Evolutionary conservation across 257 asterid species (phyloP).

Genomic region (Gentiana straminea): DNA sequence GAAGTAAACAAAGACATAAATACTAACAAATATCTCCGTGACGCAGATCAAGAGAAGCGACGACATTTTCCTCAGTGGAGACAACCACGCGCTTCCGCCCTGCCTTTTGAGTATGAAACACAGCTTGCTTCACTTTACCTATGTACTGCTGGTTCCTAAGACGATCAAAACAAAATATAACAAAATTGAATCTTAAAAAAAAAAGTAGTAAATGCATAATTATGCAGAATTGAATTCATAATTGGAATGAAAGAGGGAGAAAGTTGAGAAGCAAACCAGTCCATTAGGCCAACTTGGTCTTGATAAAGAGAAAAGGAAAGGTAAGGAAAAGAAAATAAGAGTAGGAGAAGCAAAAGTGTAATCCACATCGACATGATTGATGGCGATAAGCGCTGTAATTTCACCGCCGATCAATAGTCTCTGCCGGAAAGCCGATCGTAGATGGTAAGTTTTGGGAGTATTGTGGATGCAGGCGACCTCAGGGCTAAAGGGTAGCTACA

Average conservation of each 20-base stretch:
- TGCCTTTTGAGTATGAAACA: constrained; percentile 90
- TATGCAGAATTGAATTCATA: constrained; percentile 18
- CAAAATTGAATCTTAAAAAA: background rate
- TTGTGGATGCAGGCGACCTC: no score
- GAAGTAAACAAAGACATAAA: background rate
- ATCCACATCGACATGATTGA: constrained; percentile 64
- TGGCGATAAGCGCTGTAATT: constrained; percentile 25
- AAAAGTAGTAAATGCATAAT: background rate
- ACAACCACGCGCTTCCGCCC: constrained; percentile 89
- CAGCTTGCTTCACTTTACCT: constrained; percentile 95
- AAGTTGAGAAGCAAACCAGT: constrained; percentile 39
- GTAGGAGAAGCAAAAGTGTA: constrained; percentile 41
- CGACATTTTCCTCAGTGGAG: constrained; percentile 87
- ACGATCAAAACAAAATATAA: constrained; percentile 16
- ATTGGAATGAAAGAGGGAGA: constrained; percentile 22
- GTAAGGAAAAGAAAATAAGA: constrained; percentile 22
- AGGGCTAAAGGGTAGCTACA: no score
- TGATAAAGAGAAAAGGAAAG: constrained; percentile 41
- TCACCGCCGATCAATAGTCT: constrained; percentile 10
- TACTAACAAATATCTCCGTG: constrained; percentile 87
- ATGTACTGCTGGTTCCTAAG: constrained; percentile 90
- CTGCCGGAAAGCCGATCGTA: background rate
- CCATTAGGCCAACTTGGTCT: constrained; percentile 95
- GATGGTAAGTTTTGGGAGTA: no score
- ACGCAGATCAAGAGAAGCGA: constrained; percentile 97